Evolutionary conservation across 1,139 yeast genomes (phyloP).

Genomic region (Ogataea hybrid): DNA sequence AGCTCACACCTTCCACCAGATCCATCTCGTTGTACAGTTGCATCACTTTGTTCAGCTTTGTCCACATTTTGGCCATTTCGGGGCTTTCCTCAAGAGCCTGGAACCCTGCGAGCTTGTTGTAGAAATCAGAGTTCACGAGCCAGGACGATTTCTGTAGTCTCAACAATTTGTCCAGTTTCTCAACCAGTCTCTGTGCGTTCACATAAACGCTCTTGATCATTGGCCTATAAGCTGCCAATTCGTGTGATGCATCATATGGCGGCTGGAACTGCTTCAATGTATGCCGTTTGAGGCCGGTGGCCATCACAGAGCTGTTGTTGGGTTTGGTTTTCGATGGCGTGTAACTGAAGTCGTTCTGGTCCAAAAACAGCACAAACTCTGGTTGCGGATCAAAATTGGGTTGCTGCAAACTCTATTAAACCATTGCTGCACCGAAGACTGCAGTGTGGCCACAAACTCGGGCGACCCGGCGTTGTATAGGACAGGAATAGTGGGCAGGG

Average conservation of each 20-base stretch:
- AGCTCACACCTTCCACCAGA: constrained; percentile 69
- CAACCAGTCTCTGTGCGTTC: constrained; percentile 49
- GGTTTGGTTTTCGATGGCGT: constrained; percentile 58
- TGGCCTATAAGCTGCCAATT: constrained; percentile 83
- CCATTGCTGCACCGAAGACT: constrained; percentile 77
- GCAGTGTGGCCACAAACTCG: constrained; percentile 66
- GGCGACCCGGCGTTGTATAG: constrained; percentile 82
- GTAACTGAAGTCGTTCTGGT: constrained; percentile 70
- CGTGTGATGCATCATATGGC: constrained; percentile 84
- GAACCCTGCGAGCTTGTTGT: constrained; percentile 37
- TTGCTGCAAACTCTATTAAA: constrained; percentile 69
- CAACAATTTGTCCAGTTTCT: constrained; percentile 29
- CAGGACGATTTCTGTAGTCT: constrained; percentile 28
- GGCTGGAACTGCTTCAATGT: constrained; percentile 89
- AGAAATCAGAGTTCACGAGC: constrained; percentile 51
- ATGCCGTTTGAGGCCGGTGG: constrained; percentile 84
- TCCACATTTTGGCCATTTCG: constrained; percentile 84
- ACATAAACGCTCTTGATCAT: constrained; percentile 75
- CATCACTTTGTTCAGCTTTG: constrained; percentile 66
- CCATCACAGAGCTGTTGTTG: constrained; percentile 40
- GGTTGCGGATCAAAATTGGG: constrained; percentile 80
- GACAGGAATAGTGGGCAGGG: constrained; percentile 71
- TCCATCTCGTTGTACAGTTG: constrained; percentile 74
- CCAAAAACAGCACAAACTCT: constrained; percentile 81
- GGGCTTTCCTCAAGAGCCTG: constrained; percentile 24